Evolutionary conservation across 2,329 filamentous ascomycete species (phyloP), one percentile per base, ranked within the genome.

Genomic region (Pleurostoma richardsiae): DNA sequence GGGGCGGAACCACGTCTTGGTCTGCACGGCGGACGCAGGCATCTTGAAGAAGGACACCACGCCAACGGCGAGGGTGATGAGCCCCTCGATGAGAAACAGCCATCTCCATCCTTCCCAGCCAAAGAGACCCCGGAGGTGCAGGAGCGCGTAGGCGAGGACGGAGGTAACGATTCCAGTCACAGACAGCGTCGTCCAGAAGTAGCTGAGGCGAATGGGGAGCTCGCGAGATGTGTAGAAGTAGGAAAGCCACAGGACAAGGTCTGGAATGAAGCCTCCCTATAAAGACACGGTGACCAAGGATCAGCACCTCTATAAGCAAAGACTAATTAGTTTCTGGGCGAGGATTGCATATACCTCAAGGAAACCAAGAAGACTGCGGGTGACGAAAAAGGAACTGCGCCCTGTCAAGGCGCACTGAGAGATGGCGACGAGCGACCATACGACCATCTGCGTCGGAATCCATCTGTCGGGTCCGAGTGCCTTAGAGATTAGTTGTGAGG

Each of bases 401-500:
- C 44, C 42, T 4, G 29, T 50, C 33, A 61, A 38, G 11, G 50
- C 42, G n/a, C 52, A 55, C 44, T 61, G 53, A 10, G 51, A 49
- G n/a, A 53, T 45, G 4, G 58, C 56, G 4, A 60, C 55, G 4
- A 57, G 40, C 0, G 54, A 57, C 59, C 59, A 62, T 2, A 56
- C 42, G 7, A 58, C 49, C 27, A 62, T 61, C 43, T 60, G 58
- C 4, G 55, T 56, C 0, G 59, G 59, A 38, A 62, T 59, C 59
- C 59, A 61, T 1, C 57, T 45, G 31, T 62, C 58, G 0, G 57
- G 55, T 3, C 59, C 59, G 0, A 61, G 49, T 56, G 73, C 76
- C 60, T 83, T 83, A 29, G 70, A 74, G 5, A 82, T 54, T 4
- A 83, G 64, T 55, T 82, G 78, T 1, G 77, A 82, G 0, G 79